phyloP scores from a whole-genome alignment of 257 asterid species.

The Rhazya stricta region DNA sequence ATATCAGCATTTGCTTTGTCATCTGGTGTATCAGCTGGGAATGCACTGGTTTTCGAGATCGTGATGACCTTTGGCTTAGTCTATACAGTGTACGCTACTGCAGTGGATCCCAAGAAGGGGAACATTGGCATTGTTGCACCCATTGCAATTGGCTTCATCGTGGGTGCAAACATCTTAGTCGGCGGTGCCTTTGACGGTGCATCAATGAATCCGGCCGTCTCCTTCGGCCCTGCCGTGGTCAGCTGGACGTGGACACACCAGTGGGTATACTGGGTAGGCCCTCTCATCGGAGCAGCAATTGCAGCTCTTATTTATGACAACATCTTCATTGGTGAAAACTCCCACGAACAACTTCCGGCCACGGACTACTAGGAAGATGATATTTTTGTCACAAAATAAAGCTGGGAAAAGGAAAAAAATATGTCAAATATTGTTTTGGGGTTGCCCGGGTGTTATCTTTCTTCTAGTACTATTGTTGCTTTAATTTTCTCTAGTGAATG shows the following conservation, averaged over 20 bases:
- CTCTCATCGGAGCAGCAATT: conserved; percentile 35
- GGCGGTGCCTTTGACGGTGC: conserved; percentile 48
- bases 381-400: background rate
- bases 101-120: conserved; percentile 43
- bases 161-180: conserved; percentile 40
- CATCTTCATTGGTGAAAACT: conserved; percentile 24
- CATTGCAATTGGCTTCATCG: conserved; percentile 42
- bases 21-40: conserved; percentile 29
- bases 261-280: conserved; percentile 46
- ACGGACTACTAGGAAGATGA: conserved; percentile 14
- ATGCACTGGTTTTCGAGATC: conserved; percentile 33
- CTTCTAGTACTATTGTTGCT: background rate
- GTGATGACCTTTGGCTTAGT: conserved; percentile 49
- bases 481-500: background rate
- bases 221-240: conserved; percentile 45
- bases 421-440: too few relatives aligned
- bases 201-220: conserved; percentile 44
- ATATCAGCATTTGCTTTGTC: conserved; percentile 28
- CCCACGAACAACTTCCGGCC: conserved; percentile 23
- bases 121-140: conserved; percentile 38
- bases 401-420: too few relatives aligned
- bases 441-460: background rate
- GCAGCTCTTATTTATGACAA: conserved; percentile 34
- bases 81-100: conserved; percentile 44
- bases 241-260: conserved; percentile 37